Evolutionary conservation across 768 basidiomycete genomes (phyloP), one percentile per base, ranked within the genome.

Genomic region (Mycena alexandri): DNA sequence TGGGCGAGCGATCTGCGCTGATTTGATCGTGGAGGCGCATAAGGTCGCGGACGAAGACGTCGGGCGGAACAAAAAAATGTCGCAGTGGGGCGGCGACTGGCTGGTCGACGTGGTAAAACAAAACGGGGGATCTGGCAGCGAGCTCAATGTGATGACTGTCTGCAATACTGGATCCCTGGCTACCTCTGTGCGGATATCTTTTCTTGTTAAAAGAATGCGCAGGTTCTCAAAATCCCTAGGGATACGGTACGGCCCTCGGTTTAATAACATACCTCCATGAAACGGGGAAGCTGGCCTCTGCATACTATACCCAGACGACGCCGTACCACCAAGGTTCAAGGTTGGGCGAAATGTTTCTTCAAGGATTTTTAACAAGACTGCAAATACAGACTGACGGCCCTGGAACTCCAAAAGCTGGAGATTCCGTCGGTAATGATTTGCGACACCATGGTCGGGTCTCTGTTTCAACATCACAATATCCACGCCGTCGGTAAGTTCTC

Each of bases 81-180:
- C 93, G 12, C 87, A 88, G 72, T 84, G 87, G 78, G 96, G 96
- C 25, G 95, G 92, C 3, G 90, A 93, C 38, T 98, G 96, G 96
- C 81, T 98, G 42, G 75, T 90, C 42, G 78, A 87, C 44, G 79
- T 80, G 38, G 82, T 85, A 22, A 83, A 82, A 76, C 71, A 76
- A 66, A 73, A 69, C 25, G 76, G 75, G 53, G 79, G 71, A 1
- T 69, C 72, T n/a, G 81, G 80, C 29, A 81, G 81, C 50, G 84
- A 81, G 43, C 78, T 98, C 64, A 95, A 93, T 75, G 87, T 97
- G 21, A 81, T 98, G 77, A 98, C 96, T 17, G 94, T 98, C 13
- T 98, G 96, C 81, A 98, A 98, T 78, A 99, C 96, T n/a, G 96
- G 96, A 5, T 94, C 93, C 24, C 85, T 99, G 69, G 96, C 97